These are phyloP conservation scores for Acer yangbiense DNA, from an alignment of 345 rosid species.

Conservation along the genomic window DNA sequence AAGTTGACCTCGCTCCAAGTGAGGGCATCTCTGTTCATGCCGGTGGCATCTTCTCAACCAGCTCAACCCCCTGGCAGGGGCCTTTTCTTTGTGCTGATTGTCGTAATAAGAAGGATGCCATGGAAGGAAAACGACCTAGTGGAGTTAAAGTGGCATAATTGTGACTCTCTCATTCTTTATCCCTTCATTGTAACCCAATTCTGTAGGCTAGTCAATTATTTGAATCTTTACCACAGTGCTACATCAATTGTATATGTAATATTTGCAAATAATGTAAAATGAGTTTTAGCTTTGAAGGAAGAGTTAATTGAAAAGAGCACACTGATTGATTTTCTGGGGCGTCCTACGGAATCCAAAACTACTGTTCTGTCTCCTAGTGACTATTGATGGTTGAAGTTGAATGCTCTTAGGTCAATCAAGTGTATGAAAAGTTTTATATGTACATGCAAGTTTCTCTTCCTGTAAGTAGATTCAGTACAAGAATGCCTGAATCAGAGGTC, in stretches of 20 bases:
- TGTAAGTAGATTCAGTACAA: too few species aligned
- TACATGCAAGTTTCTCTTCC: too few species aligned
- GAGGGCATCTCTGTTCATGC: slow-evolving; percentile 89
- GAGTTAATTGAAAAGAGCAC: background rate
- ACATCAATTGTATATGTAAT: slow-evolving; percentile 39
- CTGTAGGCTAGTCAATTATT: slow-evolving; percentile 31
- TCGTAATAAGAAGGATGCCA: slow-evolving; percentile 84
- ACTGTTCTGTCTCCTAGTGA: background rate
- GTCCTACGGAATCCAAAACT: background rate
- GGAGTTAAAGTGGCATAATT: slow-evolving; percentile 66
- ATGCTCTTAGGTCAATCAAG: too few species aligned
- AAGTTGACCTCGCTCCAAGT: slow-evolving; percentile 71
- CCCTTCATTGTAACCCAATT: slow-evolving; percentile 14
- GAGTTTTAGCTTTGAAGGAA: slow-evolving; percentile 15
- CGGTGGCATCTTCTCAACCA: slow-evolving; percentile 69
- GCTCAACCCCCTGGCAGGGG: slow-evolving; percentile 89
- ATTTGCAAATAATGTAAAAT: slow-evolving; percentile 35
- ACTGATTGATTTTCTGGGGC: background rate
- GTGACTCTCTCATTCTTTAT: slow-evolving; percentile 36
- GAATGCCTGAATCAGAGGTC: too few species aligned
- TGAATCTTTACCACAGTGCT: slow-evolving; percentile 13
- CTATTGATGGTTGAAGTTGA: background rate
- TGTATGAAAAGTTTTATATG: too few species aligned
- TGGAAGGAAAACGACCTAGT: slow-evolving; percentile 91
- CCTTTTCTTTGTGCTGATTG: slow-evolving; percentile 83